Percentiles rank a stretch among this genome's conserved stretches.
These are phyloP conservation scores for Astrothelium subdiscretum DNA, from an alignment of 495 filamentous ascomycete genomes.

Conservation along the genomic window DNA sequence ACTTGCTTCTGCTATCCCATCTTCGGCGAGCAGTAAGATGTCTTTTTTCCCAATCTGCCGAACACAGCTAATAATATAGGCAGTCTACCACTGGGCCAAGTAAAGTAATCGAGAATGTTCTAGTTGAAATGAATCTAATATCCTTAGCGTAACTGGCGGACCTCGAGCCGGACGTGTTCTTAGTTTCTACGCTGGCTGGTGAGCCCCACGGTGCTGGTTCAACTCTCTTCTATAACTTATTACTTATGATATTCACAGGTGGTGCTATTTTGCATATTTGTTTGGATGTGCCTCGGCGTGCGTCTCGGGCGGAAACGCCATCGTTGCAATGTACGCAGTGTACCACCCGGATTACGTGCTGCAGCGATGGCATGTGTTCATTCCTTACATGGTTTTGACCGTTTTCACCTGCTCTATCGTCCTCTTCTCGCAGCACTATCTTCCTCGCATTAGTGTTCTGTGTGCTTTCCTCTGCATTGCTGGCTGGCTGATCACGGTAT, in stretches of 20 bases:
- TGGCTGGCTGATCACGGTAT: conserved; percentile 58
- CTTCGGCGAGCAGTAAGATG: conserved; percentile 47
- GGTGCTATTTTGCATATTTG: conserved; percentile 3
- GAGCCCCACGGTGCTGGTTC: too few relatives aligned
- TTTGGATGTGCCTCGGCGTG: conserved; percentile 25
- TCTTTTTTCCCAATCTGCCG: conserved; percentile 8
- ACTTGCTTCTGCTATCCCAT: conserved; percentile 69
- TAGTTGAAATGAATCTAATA: background rate
- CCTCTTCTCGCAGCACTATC: conserved; percentile 53
- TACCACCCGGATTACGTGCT: conserved; percentile 51
- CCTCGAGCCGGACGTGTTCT: conserved; percentile 5
- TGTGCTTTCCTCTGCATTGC: conserved; percentile 56
- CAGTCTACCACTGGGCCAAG: conserved; percentile 65
- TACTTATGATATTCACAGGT: conserved; percentile 4
- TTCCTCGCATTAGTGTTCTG: conserved; percentile 54
- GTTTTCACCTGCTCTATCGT: conserved; percentile 55
- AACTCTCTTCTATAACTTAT: background rate
- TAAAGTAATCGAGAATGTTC: background rate
- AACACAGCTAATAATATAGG: background rate
- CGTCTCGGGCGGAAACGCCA: conserved; percentile 52
- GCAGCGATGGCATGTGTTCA: conserved; percentile 63
- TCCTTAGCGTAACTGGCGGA: conserved; percentile 39
- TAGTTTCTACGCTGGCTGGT: conserved; percentile 11
- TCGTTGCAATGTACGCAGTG: conserved; percentile 57
- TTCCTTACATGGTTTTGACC: conserved; percentile 54